These are phyloP conservation scores for Paraphaeosphaeria sporulosa DNA, from an alignment of 2,329 filamentous ascomycete species.

Conservation along the genomic window DNA sequence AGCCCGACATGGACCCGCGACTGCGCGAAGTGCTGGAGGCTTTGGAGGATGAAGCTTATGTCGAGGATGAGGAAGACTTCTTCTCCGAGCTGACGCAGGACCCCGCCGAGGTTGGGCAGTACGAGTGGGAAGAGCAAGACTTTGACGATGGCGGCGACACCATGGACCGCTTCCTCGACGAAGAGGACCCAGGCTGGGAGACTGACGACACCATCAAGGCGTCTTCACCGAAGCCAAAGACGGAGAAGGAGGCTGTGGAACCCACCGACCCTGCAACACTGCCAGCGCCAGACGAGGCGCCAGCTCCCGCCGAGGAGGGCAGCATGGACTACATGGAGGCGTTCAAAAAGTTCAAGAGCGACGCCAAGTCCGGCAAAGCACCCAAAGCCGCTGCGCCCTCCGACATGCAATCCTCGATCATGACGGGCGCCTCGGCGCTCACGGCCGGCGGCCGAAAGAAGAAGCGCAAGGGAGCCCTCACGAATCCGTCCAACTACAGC, in stretches of 20 bases:
- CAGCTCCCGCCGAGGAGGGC: constrained; percentile 49
- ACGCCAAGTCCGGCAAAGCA: constrained; percentile 60
- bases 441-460: constrained; percentile 79
- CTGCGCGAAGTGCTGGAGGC: constrained; percentile 91
- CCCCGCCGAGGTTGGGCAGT: constrained; percentile 75
- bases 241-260: constrained; percentile 37
- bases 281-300: constrained; percentile 43
- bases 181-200: constrained; percentile 88
- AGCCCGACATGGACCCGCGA: constrained; percentile 97
- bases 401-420: constrained; percentile 72
- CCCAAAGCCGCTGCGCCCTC: constrained; percentile 60
- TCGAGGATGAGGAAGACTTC: constrained; percentile 83
- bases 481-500: constrained; percentile 84
- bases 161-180: constrained; percentile 57
- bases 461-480: constrained; percentile 94
- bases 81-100: constrained; percentile 77
- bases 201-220: constrained; percentile 88
- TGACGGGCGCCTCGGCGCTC: constrained; percentile 74
- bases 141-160: constrained; percentile 46
- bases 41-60: constrained; percentile 92
- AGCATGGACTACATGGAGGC: constrained; percentile 89
- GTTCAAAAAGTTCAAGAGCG: constrained; percentile 93
- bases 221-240: constrained; percentile 40
- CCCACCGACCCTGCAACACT: constrained; percentile 59
- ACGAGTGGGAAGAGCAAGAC: constrained; percentile 75